Evolutionary conservation across 2,329 filamentous ascomycete species (phyloP).

Genomic region (Ophiostoma himal-ulmi): DNA sequence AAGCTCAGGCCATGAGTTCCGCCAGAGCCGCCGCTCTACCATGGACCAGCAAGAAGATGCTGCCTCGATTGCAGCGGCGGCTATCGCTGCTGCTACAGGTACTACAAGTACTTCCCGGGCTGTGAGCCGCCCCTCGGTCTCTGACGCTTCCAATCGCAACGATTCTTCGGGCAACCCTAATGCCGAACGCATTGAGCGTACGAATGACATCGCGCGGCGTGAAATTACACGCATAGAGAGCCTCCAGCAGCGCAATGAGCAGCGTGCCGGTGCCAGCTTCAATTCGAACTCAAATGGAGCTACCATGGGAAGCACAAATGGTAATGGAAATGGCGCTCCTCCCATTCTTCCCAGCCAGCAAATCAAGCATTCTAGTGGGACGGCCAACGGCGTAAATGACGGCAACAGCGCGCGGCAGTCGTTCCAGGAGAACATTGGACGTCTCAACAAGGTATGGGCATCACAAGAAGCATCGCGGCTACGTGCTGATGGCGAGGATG

Average conservation of each 20-base stretch:
- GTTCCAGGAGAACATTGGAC: constrained; percentile 47
- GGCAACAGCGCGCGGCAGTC: constrained; percentile 26
- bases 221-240: constrained; percentile 50
- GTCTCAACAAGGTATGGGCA: constrained; percentile 52
- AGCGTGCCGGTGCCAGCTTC: constrained; percentile 37
- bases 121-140: neutral
- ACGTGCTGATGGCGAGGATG: constrained; percentile 43
- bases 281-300: constrained; percentile 10
- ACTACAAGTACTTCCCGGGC: neutral
- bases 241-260: constrained; percentile 46
- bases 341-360: neutral
- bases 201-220: constrained; percentile 45
- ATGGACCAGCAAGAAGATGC: constrained; percentile 30
- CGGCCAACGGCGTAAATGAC: neutral
- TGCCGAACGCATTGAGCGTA: constrained; percentile 40
- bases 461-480: constrained; percentile 46
- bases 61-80: constrained; percentile 14
- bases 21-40: constrained; percentile 39
- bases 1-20: constrained; percentile 38
- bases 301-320: constrained; percentile 7
- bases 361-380: neutral
- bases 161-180: constrained; percentile 14
- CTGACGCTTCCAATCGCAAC: neutral
- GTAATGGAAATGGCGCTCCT: neutral
- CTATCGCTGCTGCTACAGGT: constrained; percentile 1